These are phyloP conservation scores for Russula olivacea DNA, from an alignment of 768 basidiomycete genomes.

Conservation along the genomic window DNA sequence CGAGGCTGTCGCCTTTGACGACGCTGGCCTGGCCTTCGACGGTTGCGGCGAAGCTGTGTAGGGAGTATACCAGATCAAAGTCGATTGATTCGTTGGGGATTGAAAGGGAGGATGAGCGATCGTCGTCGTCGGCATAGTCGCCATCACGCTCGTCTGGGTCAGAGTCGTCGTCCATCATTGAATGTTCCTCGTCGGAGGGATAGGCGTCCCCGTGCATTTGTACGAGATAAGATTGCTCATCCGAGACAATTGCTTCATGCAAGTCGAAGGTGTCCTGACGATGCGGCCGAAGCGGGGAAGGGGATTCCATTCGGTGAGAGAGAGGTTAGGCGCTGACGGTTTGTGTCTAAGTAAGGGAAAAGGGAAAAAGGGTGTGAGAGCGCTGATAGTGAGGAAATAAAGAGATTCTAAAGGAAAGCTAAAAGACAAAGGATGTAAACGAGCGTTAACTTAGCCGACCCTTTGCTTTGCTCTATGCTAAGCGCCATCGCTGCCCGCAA, in stretches of 20 bases:
- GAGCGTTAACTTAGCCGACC: background rate
- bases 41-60: conserved; percentile 95
- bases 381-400: background rate
- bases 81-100: conserved; percentile 91
- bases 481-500: conserved; percentile 71
- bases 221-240: conserved; percentile 45
- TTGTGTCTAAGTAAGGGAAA: background rate
- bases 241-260: conserved; percentile 52
- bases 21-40: conserved; percentile 99
- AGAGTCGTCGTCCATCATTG: conserved; percentile 80
- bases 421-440: background rate
- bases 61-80: conserved; percentile 87
- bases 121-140: conserved; percentile 70
- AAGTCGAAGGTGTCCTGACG: conserved; percentile 68
- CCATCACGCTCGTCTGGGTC: conserved; percentile 62
- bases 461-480: conserved; percentile 40
- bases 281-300: conserved; percentile 13
- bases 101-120: conserved; percentile 74
- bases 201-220: conserved; percentile 47
- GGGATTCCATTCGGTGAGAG: conserved; percentile 4
- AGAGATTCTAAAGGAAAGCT: conserved; percentile 8
- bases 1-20: conserved; percentile 94
- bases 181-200: conserved; percentile 69
- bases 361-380: background rate
- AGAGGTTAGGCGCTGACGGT: background rate